Evolutionary conservation across 1,139 yeast species (phyloP), one percentile per base, ranked within the genome.

Genomic region (Debaryomycetaceae sp.): DNA sequence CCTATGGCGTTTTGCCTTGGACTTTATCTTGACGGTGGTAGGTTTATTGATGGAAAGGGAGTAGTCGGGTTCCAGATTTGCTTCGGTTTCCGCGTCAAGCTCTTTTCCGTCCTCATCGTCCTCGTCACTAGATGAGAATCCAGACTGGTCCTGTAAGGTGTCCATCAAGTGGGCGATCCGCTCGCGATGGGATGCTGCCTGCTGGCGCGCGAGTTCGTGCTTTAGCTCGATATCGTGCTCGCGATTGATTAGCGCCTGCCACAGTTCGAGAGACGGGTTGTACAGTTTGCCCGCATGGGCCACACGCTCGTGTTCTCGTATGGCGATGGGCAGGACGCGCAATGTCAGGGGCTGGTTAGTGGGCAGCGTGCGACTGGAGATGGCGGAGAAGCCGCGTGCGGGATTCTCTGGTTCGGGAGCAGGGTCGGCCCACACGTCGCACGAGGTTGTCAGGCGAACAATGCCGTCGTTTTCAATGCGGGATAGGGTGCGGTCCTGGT

Each of bases 221-320:
- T 69, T 63, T 43, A 74, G 68, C 47, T 86, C 95, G 32, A 63
- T 60, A 31, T 53, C 64, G 43, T 68, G 78, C 53, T 86, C 96
- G 34, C 64, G 61, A 35, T 72, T 61, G 32, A 90, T 70, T 42
- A 87, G 63, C 19, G 58, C 59, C 44, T 75, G 73, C 98, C 98
- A 90, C 22, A 83, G 74, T 35, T 78, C 81, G 38, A 79, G 62
- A 11, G 92, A 71, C 22, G 98, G 98, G 49, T 90, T 90, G 49
- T 90, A 90, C 3, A 97, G 87, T 51, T 81, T 81, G 31, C 98
- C 98, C 2, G 78, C 90, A 23, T 51, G 45, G 10, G 32, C 30
- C 15, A 32, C 39, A 28, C 38, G 32, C 19, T 44, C 53, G 5
- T 47, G 55, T 15, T 72, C 76, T 5, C 64, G 52, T 15, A 68